Percentiles rank a stretch among this genome's conserved stretches.
Conservation (phyloP, 257 asterid species). For the Rehmannia glutinosa region DNA sequence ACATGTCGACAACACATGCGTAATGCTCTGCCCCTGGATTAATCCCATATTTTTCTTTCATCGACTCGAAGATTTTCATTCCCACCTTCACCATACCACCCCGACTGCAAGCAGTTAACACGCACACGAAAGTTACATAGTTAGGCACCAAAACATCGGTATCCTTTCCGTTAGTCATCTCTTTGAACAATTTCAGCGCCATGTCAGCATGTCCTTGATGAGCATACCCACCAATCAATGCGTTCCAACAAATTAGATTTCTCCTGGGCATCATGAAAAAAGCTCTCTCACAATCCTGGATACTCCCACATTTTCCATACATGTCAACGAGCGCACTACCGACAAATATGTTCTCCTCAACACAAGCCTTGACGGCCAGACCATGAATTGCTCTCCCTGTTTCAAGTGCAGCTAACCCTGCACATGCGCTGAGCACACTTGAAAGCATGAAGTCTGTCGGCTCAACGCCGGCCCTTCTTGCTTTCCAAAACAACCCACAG, state of each 20-base stretch:
- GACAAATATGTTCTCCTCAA: slow-evolving; percentile 57
- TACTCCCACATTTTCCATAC: slow-evolving; percentile 89
- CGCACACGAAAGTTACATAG: slow-evolving; percentile 69
- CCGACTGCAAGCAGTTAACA: slow-evolving; percentile 84
- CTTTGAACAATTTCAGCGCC: slow-evolving; percentile 53
- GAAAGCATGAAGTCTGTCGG: slow-evolving; percentile 73
- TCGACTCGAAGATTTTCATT: slow-evolving; percentile 55
- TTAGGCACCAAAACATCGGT: slow-evolving; percentile 41
- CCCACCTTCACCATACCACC: slow-evolving; percentile 75
- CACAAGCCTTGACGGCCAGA: slow-evolving; percentile 68
- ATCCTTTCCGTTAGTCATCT: slow-evolving; percentile 36
- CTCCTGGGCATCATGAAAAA: slow-evolving; percentile 48
- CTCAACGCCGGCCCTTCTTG: slow-evolving; percentile 41
- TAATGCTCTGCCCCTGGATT: slow-evolving; percentile 82
- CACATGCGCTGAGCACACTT: slow-evolving; percentile 82
- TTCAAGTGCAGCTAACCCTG: slow-evolving; percentile 75
- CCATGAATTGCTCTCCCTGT: slow-evolving; percentile 70
- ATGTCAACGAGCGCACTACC: slow-evolving; percentile 90
- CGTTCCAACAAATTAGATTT: slow-evolving; percentile 77
- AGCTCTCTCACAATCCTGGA: slow-evolving; percentile 57
- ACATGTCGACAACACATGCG: slow-evolving; percentile 88
- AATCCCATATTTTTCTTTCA: slow-evolving; percentile 51
- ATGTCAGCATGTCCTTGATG: slow-evolving; percentile 72
- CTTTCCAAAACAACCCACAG: slow-evolving; percentile 40
- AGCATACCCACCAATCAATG: slow-evolving; percentile 81